Conservation (phyloP, 192 early-diverging fungal species). For the Entomortierella lignicola region DNA sequence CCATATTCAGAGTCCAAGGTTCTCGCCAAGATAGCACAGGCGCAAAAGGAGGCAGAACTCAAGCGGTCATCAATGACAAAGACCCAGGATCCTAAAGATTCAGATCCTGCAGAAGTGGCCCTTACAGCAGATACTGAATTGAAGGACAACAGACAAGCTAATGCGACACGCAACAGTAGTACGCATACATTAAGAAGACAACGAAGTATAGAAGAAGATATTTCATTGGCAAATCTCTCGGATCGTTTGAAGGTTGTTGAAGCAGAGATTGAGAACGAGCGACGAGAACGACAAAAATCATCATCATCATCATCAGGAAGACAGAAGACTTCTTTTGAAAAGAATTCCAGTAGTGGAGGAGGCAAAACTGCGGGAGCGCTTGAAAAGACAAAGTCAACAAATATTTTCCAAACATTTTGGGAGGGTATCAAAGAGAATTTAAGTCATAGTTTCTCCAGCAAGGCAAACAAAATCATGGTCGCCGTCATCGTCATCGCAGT, state of each 20-base stretch:
- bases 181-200: slow-evolving; percentile 10
- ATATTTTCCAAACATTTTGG: slow-evolving; percentile 31
- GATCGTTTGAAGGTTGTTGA: slow-evolving; percentile 16
- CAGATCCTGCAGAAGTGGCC: neutral
- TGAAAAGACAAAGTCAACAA: slow-evolving; percentile 9
- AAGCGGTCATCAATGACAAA: neutral
- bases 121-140: neutral
- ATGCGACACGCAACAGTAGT: too few species aligned
- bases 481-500: slow-evolving; percentile 32
- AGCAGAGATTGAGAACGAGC: slow-evolving; percentile 13
- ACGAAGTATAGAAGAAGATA: slow-evolving; percentile 12
- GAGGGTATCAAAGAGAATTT: slow-evolving; percentile 41
- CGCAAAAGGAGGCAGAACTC: neutral
- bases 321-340: neutral
- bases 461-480: slow-evolving; percentile 32
- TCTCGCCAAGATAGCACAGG: slow-evolving; percentile 4
- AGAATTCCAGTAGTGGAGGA: neutral
- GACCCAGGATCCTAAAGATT: too few species aligned
- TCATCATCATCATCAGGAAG: too few species aligned
- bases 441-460: slow-evolving; percentile 11
- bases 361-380: neutral
- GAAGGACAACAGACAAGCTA: too few species aligned
- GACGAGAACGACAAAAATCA: neutral
- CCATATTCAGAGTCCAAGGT: slow-evolving; percentile 29
- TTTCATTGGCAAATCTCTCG: slow-evolving; percentile 7